Evolutionary conservation across 129 eudicot species (phyloP), one percentile per base, ranked within the genome.

Genomic region (Escallonia herrerae): DNA sequence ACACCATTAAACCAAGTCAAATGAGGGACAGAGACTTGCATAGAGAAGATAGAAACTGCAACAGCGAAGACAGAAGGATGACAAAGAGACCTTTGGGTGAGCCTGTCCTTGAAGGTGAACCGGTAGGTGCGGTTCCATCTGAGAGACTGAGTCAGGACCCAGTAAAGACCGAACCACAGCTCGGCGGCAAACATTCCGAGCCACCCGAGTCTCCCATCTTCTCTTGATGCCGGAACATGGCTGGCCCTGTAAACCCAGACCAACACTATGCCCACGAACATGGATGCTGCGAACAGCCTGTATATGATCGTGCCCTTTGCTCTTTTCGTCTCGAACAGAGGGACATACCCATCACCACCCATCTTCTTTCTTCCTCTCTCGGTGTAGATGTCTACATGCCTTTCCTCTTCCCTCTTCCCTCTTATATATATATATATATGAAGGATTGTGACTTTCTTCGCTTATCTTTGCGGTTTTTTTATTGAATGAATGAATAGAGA

Each of bases 131-230:
- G 81, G 58, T 81, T 85, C 94, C 96, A 89, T 0, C 94, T 87
- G 33, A 43, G 70, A 14, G 96, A 73, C 42, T 85, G 94, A 56
- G 94, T 83, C 56, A 85, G 74, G 46, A 89, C 1, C 94, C 96
- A 89, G 65, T 89, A 89, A 39, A 85, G 15, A 65, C 94, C 90
- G 40, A 89, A 74, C 81, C 94, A 89, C 9, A 85, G 3, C 59
- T 89, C 96, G 2, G 86, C 83, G 22, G 55, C 80, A 45, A 89
- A 71, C 82, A 80, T 72, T 41, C 94, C 94, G 61, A 70, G 53
- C 82, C 82, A 79, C 5, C 10, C 83, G 50, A 72, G 8, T 65
- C 46, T 40, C 45, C 55, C 76, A 64, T 46, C 58, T 52, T 43
- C 55, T 42, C 15, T 37, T 40, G 51, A 40, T 12, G 63, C 68